Percentiles rank a stretch among this genome's conserved stretches.
These are phyloP conservation scores for Urochloa ruziziensis DNA, from an alignment of 176 grass and related monocot genomes.

Conservation along the genomic window DNA sequence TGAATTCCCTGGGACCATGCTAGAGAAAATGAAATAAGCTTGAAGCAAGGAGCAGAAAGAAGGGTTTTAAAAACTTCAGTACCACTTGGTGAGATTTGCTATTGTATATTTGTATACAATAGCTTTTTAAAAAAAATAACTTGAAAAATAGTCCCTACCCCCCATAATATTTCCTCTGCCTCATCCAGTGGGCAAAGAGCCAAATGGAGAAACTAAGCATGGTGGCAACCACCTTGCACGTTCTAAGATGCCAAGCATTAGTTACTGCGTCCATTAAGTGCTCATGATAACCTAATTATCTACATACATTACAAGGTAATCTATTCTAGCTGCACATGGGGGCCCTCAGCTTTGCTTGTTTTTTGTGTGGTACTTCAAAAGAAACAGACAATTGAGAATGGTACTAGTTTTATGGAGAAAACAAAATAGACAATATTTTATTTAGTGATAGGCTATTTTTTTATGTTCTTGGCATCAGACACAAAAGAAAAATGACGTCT, in stretches of 20 bases:
- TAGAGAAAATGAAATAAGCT: background rate
- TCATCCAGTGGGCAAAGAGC: conserved; percentile 10
- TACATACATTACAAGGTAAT: conserved; percentile 17
- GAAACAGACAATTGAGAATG: background rate
- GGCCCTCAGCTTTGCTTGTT: background rate
- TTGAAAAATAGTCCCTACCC: background rate
- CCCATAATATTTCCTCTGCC: background rate
- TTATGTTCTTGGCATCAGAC: background rate
- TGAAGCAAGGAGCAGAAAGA: background rate
- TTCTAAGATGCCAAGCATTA: conserved; percentile 64
- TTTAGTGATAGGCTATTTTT: background rate
- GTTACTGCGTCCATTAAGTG: conserved; percentile 40
- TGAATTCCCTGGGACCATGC: background rate
- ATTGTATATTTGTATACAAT: background rate
- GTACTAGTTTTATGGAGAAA: background rate
- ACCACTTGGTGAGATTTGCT: background rate
- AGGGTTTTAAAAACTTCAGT: background rate
- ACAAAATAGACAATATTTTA: background rate
- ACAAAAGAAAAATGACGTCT: background rate
- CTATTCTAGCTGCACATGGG: conserved; percentile 38
- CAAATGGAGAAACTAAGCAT: conserved; percentile 30
- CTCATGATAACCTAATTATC: conserved; percentile 43
- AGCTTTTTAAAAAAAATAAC: background rate
- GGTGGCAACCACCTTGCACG: conserved; percentile 47
- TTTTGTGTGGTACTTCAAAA: conserved; percentile 10